These are phyloP conservation scores for Mycena kentingensis DNA, from an alignment of 768 basidiomycete genomes.

Conservation along the genomic window DNA sequence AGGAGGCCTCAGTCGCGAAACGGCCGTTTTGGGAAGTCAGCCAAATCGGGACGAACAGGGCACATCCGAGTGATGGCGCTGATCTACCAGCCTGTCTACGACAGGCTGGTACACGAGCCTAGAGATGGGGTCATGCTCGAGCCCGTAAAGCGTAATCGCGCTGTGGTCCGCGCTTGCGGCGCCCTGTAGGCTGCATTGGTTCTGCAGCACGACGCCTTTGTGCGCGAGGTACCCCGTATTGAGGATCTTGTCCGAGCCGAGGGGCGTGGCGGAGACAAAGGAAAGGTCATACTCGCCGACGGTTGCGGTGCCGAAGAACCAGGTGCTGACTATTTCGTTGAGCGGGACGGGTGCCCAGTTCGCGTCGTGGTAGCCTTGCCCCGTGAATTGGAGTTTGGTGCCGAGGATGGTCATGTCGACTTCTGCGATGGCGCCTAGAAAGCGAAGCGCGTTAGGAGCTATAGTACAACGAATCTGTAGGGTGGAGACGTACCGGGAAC, in stretches of 20 bases:
- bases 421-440: constrained; percentile 15
- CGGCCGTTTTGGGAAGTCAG: too few species aligned
- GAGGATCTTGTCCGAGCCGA: constrained; percentile 18
- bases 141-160: constrained; percentile 22
- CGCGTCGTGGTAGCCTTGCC: constrained; percentile 28
- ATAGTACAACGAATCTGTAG: too few species aligned
- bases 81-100: too few species aligned
- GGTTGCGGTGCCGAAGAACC: constrained; percentile 26
- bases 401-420: constrained; percentile 24
- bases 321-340: constrained; percentile 22
- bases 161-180: constrained; percentile 18
- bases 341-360: constrained; percentile 25
- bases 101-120: too few species aligned
- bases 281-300: constrained; percentile 27
- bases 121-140: constrained; percentile 7
- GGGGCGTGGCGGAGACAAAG: constrained; percentile 17
- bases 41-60: too few species aligned
- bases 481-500: constrained; percentile 18
- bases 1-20: too few species aligned
- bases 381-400: constrained; percentile 22
- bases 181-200: constrained; percentile 27
- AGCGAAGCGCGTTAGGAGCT: background rate
- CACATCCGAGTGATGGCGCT: too few species aligned
- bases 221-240: constrained; percentile 27
- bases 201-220: constrained; percentile 25